These are phyloP conservation scores for Ettlia oleoabundans DNA, from an alignment of 139 green algal genomes.

Conservation along the genomic window DNA sequence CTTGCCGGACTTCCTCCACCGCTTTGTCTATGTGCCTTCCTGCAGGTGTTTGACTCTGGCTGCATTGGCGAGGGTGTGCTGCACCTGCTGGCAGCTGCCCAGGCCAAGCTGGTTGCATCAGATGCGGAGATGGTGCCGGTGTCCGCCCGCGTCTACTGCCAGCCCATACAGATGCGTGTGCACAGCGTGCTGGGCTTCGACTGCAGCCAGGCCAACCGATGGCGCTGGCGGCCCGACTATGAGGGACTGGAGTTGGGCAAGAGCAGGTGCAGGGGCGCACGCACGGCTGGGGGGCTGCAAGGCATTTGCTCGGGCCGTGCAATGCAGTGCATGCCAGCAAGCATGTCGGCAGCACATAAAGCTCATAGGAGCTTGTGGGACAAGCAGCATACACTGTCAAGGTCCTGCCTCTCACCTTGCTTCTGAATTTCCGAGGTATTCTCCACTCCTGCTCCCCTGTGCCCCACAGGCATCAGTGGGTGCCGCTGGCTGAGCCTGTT, in stretches of 20 bases:
- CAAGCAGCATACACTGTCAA: too few species aligned
- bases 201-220: slow-evolving; percentile 58
- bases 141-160: slow-evolving; percentile 64
- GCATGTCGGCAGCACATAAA: neutral
- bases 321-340: too few species aligned
- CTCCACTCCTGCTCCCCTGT: neutral
- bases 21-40: neutral
- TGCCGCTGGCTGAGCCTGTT: slow-evolving; percentile 50
- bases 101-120: slow-evolving; percentile 51
- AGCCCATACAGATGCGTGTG: slow-evolving; percentile 71
- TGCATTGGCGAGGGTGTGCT: slow-evolving; percentile 86
- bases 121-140: slow-evolving; percentile 64
- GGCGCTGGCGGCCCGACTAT: slow-evolving; percentile 73
- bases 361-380: too few species aligned
- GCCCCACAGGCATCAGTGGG: slow-evolving; percentile 54
- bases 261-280: slow-evolving; percentile 30
- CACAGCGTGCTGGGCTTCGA: slow-evolving; percentile 54
- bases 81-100: slow-evolving; percentile 69
- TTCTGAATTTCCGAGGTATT: too few species aligned
- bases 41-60: slow-evolving; percentile 83
- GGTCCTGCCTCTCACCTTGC: too few species aligned
- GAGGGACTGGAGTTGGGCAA: slow-evolving; percentile 68
- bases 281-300: neutral
- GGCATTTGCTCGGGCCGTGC: too few species aligned
- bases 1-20: neutral